These are phyloP conservation scores for Boletus fagicola DNA, from an alignment of 768 basidiomycete genomes.

Conservation along the genomic window DNA sequence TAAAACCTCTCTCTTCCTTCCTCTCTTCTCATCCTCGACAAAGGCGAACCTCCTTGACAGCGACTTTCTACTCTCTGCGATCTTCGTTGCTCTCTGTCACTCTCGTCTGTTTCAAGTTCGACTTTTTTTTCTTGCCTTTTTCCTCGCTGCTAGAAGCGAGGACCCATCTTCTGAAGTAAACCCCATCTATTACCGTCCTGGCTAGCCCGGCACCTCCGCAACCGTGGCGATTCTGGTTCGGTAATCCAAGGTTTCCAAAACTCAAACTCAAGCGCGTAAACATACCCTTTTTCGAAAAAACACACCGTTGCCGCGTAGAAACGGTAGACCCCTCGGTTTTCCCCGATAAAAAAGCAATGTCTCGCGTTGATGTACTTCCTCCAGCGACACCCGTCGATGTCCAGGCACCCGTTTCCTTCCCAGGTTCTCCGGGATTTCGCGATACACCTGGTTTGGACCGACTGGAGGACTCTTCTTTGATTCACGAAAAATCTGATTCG, in stretches of 20 bases:
- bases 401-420: slow-evolving; percentile 31
- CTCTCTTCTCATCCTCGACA: slow-evolving; percentile 22
- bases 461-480: slow-evolving; percentile 9
- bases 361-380: slow-evolving; percentile 52
- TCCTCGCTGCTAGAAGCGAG: slow-evolving; percentile 76
- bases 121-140: slow-evolving; percentile 38
- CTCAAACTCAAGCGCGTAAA: slow-evolving; percentile 24
- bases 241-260: slow-evolving; percentile 51
- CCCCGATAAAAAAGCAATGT: slow-evolving; percentile 45
- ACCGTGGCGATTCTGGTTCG: slow-evolving; percentile 78
- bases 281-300: slow-evolving; percentile 27
- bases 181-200: slow-evolving; percentile 49
- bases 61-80: slow-evolving; percentile 9
- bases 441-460: slow-evolving; percentile 21
- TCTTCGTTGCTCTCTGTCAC: slow-evolving; percentile 11
- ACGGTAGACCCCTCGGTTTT: slow-evolving; percentile 21
- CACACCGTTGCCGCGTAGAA: slow-evolving; percentile 26
- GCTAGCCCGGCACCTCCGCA: slow-evolving; percentile 56
- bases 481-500: slow-evolving; percentile 51
- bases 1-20: slow-evolving; percentile 8
- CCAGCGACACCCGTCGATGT: slow-evolving; percentile 30
- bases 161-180: slow-evolving; percentile 58
- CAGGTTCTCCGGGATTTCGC: slow-evolving; percentile 23
- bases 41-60: slow-evolving; percentile 82
- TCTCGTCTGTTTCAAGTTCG: neutral